A percentile compares a stretch with the other conserved stretches of the same genome.
phyloP scores from a whole-genome alignment of 2,329 filamentous ascomycete species.

The Fusarium sublunatum region DNA sequence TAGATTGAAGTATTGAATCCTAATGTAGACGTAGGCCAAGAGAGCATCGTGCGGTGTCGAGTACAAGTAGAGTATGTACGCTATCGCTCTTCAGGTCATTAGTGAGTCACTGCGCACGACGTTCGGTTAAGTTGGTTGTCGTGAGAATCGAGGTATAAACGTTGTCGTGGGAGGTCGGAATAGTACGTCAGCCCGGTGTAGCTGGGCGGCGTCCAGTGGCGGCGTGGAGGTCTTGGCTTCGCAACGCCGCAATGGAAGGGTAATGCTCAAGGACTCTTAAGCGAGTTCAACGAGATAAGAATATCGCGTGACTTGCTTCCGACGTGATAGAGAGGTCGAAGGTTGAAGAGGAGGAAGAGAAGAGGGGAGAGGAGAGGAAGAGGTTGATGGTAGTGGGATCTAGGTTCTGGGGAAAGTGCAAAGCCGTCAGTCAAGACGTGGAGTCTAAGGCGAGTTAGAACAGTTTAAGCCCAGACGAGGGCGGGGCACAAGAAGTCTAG shows the following conservation, averaged over 20 bases:
- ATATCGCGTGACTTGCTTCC: conserved; percentile 22
- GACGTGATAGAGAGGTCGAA: conserved; percentile 20
- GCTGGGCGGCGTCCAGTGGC: conserved; percentile 20
- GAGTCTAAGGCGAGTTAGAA: conserved; percentile 28
- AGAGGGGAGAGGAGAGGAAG: conserved; percentile 36
- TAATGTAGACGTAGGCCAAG: conserved; percentile 23
- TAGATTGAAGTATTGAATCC: conserved; percentile 11
- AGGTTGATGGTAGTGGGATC: conserved; percentile 36
- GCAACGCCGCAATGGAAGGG: conserved; percentile 15
- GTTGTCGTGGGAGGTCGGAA: conserved; percentile 21
- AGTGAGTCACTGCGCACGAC: conserved; percentile 1
- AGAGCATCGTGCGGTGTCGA: conserved; percentile 34
- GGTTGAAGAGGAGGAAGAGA: conserved; percentile 10
- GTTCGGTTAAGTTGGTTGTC: neutral
- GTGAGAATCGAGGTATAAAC: conserved; percentile 5
- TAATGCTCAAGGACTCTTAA: neutral
- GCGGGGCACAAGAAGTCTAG: conserved; percentile 24
- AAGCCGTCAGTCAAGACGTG: conserved; percentile 16
- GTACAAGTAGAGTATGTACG: conserved; percentile 2
- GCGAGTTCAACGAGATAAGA: conserved; percentile 1
- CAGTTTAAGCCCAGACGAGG: conserved; percentile 22
- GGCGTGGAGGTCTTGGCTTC: conserved; percentile 15
- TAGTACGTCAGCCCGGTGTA: conserved; percentile 40
- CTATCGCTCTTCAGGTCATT: conserved; percentile 18
- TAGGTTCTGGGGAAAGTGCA: conserved; percentile 31